Conservation (phyloP, 108 stramenopile species). For the Nitzschia putrida region DNA sequence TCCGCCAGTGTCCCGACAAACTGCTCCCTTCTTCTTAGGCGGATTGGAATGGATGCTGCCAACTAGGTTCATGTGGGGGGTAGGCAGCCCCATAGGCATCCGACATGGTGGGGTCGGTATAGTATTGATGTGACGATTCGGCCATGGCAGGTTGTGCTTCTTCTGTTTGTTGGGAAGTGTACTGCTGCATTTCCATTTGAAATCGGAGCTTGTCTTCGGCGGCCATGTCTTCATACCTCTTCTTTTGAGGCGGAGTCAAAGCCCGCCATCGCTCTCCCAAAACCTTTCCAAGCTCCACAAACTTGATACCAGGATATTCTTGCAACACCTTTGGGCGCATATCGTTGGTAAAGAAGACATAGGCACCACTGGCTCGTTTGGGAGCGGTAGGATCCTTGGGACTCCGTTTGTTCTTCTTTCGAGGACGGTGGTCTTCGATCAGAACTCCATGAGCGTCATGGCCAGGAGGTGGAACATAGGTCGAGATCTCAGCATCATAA, state of each 20-base stretch:
- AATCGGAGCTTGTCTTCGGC: conserved; percentile 86
- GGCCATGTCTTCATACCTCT: conserved; percentile 86
- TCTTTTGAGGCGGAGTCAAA: conserved; percentile 81
- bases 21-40: neutral
- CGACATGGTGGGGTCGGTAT: conserved; percentile 12
- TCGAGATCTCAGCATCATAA: conserved; percentile 78
- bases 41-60: conserved; percentile 16
- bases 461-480: conserved; percentile 78
- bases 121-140: conserved; percentile 6
- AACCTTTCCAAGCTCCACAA: conserved; percentile 89
- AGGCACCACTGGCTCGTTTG: conserved; percentile 77
- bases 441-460: conserved; percentile 79
- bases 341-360: conserved; percentile 86
- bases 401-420: conserved; percentile 67
- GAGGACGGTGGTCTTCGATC: conserved; percentile 73
- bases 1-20: no score
- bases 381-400: conserved; percentile 76
- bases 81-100: conserved; percentile 8
- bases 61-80: conserved; percentile 8
- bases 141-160: conserved; percentile 27
- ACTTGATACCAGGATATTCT: conserved; percentile 87
- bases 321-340: conserved; percentile 78
- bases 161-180: conserved; percentile 55
- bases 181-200: conserved; percentile 87
- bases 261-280: conserved; percentile 91